Percentiles rank a stretch among this genome's conserved stretches.
Conservation (phyloP, 305 asterid genomes). For the Andrographis paniculata region DNA sequence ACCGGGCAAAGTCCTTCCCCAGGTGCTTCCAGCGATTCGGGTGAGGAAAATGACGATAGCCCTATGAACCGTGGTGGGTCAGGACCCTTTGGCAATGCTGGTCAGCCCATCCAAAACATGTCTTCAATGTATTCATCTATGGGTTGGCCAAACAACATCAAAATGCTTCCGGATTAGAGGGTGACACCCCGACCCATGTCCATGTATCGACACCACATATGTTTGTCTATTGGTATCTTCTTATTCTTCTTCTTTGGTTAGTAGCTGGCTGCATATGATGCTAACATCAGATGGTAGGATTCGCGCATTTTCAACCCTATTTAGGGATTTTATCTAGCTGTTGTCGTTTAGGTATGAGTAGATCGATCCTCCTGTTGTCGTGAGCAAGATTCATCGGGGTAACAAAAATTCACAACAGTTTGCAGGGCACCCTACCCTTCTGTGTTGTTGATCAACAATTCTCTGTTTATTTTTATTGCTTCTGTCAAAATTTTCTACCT, state of each 20-base stretch:
- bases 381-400: neutral
- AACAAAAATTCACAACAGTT: too few species aligned
- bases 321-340: conserved; percentile 13
- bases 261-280: conserved; percentile 13
- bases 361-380: neutral
- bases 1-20: conserved; percentile 46
- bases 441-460: too few species aligned
- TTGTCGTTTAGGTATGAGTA: neutral
- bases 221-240: too few species aligned
- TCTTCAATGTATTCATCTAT: conserved; percentile 42
- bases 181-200: too few species aligned
- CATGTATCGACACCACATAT: too few species aligned
- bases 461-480: too few species aligned
- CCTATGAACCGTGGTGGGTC: conserved; percentile 33
- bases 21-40: conserved; percentile 63
- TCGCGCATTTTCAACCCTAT: conserved; percentile 1
- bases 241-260: too few species aligned
- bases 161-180: conserved; percentile 46
- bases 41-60: conserved; percentile 45
- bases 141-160: conserved; percentile 65
- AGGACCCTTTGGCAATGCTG: conserved; percentile 30
- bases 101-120: conserved; percentile 41
- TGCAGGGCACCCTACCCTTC: too few species aligned
- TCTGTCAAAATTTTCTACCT: too few species aligned
- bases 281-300: conserved; percentile 18